These are phyloP conservation scores for Darksidea phi DNA, from an alignment of 495 filamentous ascomycete species.

Conservation along the genomic window DNA sequence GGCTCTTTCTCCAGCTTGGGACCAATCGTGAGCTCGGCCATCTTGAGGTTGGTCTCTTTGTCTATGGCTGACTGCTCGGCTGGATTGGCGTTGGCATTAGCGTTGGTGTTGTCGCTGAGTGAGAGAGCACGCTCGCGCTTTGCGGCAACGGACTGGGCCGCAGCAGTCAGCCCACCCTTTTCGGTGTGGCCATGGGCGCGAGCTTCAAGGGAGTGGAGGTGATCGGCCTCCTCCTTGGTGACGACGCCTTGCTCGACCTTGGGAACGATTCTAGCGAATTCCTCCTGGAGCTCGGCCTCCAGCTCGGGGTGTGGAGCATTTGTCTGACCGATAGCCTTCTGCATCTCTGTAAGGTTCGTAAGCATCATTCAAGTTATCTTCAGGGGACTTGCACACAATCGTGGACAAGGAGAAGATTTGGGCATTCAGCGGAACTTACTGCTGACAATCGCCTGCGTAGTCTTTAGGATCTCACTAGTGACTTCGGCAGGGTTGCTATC, in stretches of 20 bases:
- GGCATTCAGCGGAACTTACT: too few species aligned
- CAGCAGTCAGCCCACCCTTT: constrained; percentile 27
- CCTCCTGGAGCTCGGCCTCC: constrained; percentile 12
- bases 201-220: constrained; percentile 29
- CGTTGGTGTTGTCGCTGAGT: constrained; percentile 12
- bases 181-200: constrained; percentile 27
- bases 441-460: constrained; percentile 13
- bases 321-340: constrained; percentile 14
- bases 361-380: too few species aligned
- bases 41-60: constrained; percentile 16
- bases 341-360: constrained; percentile 8
- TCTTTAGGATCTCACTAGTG: constrained; percentile 13
- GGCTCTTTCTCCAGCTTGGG: constrained; percentile 26
- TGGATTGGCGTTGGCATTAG: neutral
- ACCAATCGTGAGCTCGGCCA: neutral
- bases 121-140: constrained; percentile 15
- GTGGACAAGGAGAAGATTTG: too few species aligned
- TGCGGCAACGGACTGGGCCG: constrained; percentile 24
- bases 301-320: constrained; percentile 23
- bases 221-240: constrained; percentile 24
- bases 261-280: constrained; percentile 20
- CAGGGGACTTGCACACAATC: too few species aligned
- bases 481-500: constrained; percentile 17
- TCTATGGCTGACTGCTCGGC: constrained; percentile 3
- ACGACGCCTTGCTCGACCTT: constrained; percentile 26